phyloP scores from a whole-genome alignment of 805 yeast genomes.

The Candida sanyiensis region DNA sequence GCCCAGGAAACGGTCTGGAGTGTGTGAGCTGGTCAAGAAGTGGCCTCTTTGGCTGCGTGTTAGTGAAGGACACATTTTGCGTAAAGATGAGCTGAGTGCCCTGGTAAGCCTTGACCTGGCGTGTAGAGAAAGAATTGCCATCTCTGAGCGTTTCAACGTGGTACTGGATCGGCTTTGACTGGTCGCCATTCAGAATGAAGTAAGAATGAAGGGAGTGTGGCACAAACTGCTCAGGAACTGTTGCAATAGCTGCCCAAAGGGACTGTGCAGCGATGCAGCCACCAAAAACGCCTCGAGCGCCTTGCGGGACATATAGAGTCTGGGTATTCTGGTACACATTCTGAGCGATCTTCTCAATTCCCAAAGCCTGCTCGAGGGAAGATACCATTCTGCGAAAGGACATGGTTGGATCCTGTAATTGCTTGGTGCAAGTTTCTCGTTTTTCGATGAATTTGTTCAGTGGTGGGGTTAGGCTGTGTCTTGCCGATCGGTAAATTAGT shows the following conservation, averaged over 20 bases:
- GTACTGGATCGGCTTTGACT: conserved; percentile 42
- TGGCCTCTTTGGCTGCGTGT: conserved; percentile 10
- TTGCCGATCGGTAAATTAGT: too few species aligned
- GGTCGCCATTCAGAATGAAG: conserved; percentile 51
- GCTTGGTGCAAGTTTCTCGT: not conserved
- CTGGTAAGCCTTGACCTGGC: conserved; percentile 53
- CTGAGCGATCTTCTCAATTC: conserved; percentile 9
- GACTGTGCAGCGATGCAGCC: conserved; percentile 67
- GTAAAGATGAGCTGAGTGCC: conserved; percentile 43
- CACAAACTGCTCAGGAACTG: conserved; percentile 39
- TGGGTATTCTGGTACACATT: conserved; percentile 17
- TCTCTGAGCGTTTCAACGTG: conserved; percentile 47
- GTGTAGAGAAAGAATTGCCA: conserved; percentile 46
- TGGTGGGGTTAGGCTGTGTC: too few species aligned
- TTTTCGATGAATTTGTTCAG: too few species aligned
- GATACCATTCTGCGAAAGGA: conserved; percentile 3
- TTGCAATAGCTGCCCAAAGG: conserved; percentile 50
- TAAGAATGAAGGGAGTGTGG: conserved; percentile 62
- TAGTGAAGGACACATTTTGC: conserved; percentile 37
- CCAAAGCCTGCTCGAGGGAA: conserved; percentile 17
- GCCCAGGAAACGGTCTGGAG: conserved; percentile 15
- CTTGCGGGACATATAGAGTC: conserved; percentile 36
- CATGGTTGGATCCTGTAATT: not conserved
- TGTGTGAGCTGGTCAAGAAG: conserved; percentile 11
- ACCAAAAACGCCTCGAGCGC: conserved; percentile 66